Conservation (phyloP, 202 grass and related monocot species). For the Carex arenaria region DNA sequence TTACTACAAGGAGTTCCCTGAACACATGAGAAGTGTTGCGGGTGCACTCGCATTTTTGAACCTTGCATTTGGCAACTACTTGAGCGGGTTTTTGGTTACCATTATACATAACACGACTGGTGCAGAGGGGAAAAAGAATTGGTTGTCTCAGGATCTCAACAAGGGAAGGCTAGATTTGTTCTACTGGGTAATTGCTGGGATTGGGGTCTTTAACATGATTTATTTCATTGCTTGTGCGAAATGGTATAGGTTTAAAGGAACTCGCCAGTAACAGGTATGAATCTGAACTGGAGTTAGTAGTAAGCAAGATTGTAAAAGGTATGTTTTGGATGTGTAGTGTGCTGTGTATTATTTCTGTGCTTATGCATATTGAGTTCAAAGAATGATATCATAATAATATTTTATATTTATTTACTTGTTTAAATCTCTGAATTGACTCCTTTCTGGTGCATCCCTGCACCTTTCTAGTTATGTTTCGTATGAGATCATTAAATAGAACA, state of each 20-base stretch:
- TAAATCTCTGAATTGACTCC: background rate
- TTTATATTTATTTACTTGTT: slow-evolving; percentile 3
- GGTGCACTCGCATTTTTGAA: slow-evolving; percentile 78
- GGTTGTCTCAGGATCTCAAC: slow-evolving; percentile 88
- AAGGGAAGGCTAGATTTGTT: slow-evolving; percentile 73
- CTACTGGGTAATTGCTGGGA: slow-evolving; percentile 70
- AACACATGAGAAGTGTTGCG: slow-evolving; percentile 94
- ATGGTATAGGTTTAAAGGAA: slow-evolving; percentile 95
- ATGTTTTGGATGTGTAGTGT: slow-evolving; percentile 16
- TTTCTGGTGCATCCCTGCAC: background rate
- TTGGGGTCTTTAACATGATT: slow-evolving; percentile 66
- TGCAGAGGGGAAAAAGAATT: slow-evolving; percentile 31
- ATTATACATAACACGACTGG: slow-evolving; percentile 58
- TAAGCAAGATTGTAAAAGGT: background rate
- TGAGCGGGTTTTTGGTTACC: slow-evolving; percentile 64
- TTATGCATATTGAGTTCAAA: slow-evolving; percentile 8
- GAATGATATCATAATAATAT: slow-evolving; percentile 9
- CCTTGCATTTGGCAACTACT: slow-evolving; percentile 74
- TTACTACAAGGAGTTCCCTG: slow-evolving; percentile 97
- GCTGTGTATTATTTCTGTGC: slow-evolving; percentile 13
- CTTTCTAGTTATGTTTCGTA: background rate
- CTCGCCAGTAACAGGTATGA: slow-evolving; percentile 31
- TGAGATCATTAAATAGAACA: background rate
- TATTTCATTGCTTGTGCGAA: slow-evolving; percentile 80
- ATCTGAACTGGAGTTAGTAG: slow-evolving; percentile 1